Evolutionary conservation across 75 land plant species (phyloP).

Genomic region (Selaginella tamariscina): DNA sequence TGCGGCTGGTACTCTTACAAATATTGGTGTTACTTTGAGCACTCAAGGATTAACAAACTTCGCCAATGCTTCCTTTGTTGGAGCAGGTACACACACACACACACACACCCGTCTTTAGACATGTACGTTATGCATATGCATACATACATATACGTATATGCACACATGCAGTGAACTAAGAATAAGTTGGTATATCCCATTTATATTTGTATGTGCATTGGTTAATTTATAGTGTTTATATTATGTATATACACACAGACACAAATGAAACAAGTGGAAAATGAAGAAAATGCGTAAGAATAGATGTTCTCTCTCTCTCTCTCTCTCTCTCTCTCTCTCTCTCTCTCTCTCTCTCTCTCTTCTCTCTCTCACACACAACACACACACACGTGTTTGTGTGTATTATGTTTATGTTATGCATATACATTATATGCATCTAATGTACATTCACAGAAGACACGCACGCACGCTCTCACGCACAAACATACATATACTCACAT

Average conservation of each 20-base stretch:
- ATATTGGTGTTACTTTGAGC: constrained; percentile 53
- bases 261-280: too few relatives aligned
- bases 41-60: constrained; percentile 52
- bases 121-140: background rate
- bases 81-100: constrained; percentile 47
- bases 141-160: background rate
- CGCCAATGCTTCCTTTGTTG: constrained; percentile 63
- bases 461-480: background rate
- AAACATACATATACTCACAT: background rate
- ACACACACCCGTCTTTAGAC: background rate
- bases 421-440: background rate
- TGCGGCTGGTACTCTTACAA: constrained; percentile 51
- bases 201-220: background rate
- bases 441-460: background rate
- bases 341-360: too few relatives aligned
- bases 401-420: background rate
- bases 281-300: too few relatives aligned
- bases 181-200: background rate
- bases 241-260: too few relatives aligned
- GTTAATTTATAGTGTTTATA: too few relatives aligned
- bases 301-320: too few relatives aligned
- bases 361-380: too few relatives aligned
- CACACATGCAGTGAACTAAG: background rate
- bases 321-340: too few relatives aligned
- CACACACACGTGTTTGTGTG: too few relatives aligned